phyloP scores from a whole-genome alignment of 75 land plant species.

The Chamaecyparis obtusa region DNA sequence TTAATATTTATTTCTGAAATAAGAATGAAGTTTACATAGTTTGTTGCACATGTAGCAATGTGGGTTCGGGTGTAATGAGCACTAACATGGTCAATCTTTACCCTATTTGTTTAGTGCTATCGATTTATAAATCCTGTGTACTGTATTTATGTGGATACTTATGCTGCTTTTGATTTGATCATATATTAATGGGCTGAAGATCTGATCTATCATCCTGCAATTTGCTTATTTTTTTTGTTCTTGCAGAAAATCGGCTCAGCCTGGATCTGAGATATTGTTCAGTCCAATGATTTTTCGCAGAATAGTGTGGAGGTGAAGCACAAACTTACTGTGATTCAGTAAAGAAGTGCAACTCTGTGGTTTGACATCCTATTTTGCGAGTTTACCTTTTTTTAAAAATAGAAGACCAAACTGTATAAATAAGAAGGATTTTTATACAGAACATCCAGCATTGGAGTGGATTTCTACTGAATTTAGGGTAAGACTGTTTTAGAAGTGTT shows the following conservation, averaged over 20 bases:
- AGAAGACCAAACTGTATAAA: neutral
- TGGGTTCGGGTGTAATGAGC: neutral
- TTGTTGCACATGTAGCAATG: neutral
- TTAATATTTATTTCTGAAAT: neutral
- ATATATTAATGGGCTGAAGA: neutral
- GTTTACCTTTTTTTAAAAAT: no score
- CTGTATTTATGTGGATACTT: neutral
- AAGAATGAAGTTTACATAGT: neutral
- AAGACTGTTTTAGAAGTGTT: neutral
- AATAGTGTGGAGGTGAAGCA: neutral
- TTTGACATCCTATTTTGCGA: neutral
- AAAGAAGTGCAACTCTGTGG: neutral
- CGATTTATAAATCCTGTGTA: neutral
- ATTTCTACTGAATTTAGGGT: neutral
- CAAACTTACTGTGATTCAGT: neutral
- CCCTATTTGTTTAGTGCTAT: neutral
- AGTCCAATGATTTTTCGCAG: neutral
- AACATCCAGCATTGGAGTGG: neutral
- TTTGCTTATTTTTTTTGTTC: neutral
- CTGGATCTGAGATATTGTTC: neutral
- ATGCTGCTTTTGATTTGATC: neutral
- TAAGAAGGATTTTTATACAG: neutral
- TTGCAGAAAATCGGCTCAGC: neutral
- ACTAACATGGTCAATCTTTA: neutral
- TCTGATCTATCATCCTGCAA: neutral